Conservation (phyloP, 352 stramenopile genomes). For the Pythium volutum region DNA sequence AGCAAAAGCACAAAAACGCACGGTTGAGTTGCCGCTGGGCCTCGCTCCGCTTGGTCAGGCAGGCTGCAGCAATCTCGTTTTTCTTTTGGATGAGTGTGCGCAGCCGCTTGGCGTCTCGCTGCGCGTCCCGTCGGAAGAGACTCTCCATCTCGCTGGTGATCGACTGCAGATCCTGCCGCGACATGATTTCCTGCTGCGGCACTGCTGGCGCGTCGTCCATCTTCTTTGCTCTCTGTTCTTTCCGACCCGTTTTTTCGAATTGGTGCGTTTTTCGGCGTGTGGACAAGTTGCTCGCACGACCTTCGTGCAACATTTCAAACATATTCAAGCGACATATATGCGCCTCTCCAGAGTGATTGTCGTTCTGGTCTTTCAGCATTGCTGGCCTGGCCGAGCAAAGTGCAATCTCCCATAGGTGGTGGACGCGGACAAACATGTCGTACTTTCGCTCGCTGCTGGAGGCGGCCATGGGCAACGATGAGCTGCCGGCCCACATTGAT, state of each 20-base stretch:
- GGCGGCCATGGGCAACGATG: constrained; percentile 68
- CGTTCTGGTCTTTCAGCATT: not conserved
- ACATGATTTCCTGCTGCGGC: constrained; percentile 28
- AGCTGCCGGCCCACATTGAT: constrained; percentile 47
- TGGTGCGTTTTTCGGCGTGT: constrained; percentile 15
- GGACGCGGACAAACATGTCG: constrained; percentile 43
- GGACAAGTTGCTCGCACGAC: constrained; percentile 14
- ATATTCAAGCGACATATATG: not conserved
- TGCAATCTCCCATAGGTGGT: constrained; percentile 5
- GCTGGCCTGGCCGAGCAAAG: constrained; percentile 3
- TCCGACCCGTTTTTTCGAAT: constrained; percentile 1
- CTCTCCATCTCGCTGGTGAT: constrained; percentile 67
- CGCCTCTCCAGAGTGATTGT: constrained; percentile 19
- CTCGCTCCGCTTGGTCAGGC: constrained; percentile 40
- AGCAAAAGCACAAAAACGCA: too few relatives aligned
- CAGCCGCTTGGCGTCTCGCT: constrained; percentile 53
- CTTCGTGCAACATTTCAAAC: constrained; percentile 26
- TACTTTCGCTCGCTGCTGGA: constrained; percentile 82
- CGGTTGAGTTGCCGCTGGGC: constrained; percentile 56
- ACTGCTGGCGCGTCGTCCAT: constrained; percentile 9
- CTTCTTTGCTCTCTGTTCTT: too few relatives aligned
- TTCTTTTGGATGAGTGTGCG: constrained; percentile 54
- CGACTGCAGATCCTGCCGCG: constrained; percentile 62
- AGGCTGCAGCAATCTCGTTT: constrained; percentile 50
- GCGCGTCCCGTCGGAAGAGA: constrained; percentile 58